Evolutionary conservation across 2,329 filamentous ascomycete genomes (phyloP).

Genomic region (Waltergamsia citrina): DNA sequence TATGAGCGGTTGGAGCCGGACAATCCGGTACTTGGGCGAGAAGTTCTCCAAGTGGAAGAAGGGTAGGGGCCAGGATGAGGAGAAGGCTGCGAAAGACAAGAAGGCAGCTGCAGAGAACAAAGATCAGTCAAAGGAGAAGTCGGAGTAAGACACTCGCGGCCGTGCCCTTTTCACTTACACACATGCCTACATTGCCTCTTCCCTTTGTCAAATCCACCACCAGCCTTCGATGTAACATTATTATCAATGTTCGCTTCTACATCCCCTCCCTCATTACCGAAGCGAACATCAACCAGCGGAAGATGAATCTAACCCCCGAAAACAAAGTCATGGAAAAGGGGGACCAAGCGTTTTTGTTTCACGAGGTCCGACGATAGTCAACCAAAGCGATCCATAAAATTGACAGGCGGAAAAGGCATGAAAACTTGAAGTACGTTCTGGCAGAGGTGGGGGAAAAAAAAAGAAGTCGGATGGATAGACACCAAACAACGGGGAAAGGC

Average conservation of each 20-base stretch:
- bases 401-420: background rate
- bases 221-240: too few relatives aligned
- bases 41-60: conserved; percentile 62
- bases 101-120: background rate
- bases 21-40: conserved; percentile 69
- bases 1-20: conserved; percentile 64
- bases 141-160: too few relatives aligned
- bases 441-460: background rate
- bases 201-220: too few relatives aligned
- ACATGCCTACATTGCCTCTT: too few relatives aligned
- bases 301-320: too few relatives aligned
- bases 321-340: background rate
- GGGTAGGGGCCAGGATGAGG: conserved; percentile 21
- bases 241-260: too few relatives aligned
- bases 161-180: too few relatives aligned
- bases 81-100: conserved; percentile 12
- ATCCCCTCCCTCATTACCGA: too few relatives aligned
- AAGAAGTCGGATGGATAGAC: background rate
- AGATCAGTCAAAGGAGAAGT: background rate
- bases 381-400: background rate
- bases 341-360: too few relatives aligned
- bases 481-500: too few relatives aligned
- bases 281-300: too few relatives aligned
- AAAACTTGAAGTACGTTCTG: background rate
- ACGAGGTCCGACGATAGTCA: too few relatives aligned